phyloP scores from a whole-genome alignment of 805 yeast species.

The Metschnikowia colocasiae region DNA sequence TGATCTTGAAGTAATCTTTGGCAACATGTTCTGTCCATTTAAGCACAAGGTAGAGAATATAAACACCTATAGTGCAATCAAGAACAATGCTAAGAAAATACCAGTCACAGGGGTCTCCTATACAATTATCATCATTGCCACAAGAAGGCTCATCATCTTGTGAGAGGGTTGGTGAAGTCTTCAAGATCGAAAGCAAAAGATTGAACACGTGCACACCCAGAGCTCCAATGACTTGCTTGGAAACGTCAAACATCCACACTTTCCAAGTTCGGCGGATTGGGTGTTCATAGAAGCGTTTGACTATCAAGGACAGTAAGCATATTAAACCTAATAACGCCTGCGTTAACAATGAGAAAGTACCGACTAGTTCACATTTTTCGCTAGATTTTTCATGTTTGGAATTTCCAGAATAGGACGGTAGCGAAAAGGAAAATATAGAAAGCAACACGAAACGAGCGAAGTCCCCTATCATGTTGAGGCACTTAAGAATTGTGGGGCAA shows the following conservation, averaged over 20 bases:
- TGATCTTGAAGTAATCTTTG: slow-evolving; percentile 38
- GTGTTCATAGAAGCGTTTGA: slow-evolving; percentile 73
- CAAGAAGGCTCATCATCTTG: slow-evolving; percentile 18
- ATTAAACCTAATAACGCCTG: slow-evolving; percentile 75
- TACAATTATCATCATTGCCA: slow-evolving; percentile 14
- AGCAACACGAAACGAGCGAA: slow-evolving; percentile 1
- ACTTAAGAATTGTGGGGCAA: background rate
- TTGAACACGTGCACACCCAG: slow-evolving; percentile 79
- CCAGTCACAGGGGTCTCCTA: slow-evolving; percentile 82
- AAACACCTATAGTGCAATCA: slow-evolving; percentile 93
- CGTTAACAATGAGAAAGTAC: slow-evolving; percentile 79
- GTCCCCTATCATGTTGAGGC: slow-evolving; percentile 2
- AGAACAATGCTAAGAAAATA: slow-evolving; percentile 82
- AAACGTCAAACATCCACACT: slow-evolving; percentile 86
- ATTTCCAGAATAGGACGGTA: slow-evolving; percentile 9
- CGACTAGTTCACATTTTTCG: slow-evolving; percentile 51
- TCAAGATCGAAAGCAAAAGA: slow-evolving; percentile 62
- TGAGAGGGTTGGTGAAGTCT: slow-evolving; percentile 24
- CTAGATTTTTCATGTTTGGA: slow-evolving; percentile 16
- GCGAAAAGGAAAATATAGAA: slow-evolving; percentile 10
- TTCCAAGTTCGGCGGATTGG: slow-evolving; percentile 82
- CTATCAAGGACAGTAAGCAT: slow-evolving; percentile 67
- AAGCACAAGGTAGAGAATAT: slow-evolving; percentile 59
- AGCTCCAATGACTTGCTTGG: slow-evolving; percentile 87
- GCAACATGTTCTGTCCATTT: slow-evolving; percentile 41